Base-by-base conservation (phyloP, 768 basidiomycete genomes). In the Daedaleopsis nitida region DNA sequence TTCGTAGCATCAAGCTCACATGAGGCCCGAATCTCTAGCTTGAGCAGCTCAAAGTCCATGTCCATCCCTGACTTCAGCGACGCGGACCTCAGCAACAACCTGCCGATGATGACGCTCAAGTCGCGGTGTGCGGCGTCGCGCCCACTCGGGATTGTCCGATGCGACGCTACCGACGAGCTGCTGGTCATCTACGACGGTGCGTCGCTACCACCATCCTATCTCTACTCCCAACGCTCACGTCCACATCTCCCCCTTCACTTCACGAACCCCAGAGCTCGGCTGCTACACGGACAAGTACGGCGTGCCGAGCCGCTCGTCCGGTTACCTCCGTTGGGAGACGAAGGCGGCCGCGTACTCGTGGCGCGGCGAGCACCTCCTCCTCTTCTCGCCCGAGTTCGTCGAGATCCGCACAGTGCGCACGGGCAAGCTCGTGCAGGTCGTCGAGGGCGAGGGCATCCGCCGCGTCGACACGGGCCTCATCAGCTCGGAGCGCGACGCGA, bases 281-380 rank as follows among this genome's bases (percentile, higher is more conserved):
- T 91, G 85, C 68, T 94, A 89, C 70, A 83, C 92, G 66, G 83
- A 87, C 58, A 87, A 84, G 57, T 79, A 85, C 62, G 92, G 92
- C 2, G 70, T 76, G 1, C 91, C 90, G 3, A 77, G 76, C 12
- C 87, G 89, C 43, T 80, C 80, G 47, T 79, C 76, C 5, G 80
- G 82, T 0, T 92, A 83, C 70, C 82, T 93, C 63, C 86, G 85
- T 59, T 94, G 92, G 92, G 92, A 94, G 75, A 82, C 81, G 59
- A 85, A 80, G 62, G 89, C 86, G 12, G 76, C 74, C 2, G 78
- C 87, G 1, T 94, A 81, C 67, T 82, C 86, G 11, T 73, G 83
- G 48, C 85, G 89, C 14, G 82, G 83, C 10, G 79, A 78, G 7
- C 82, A 91, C 66, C 62, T 94, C 64, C 78, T 94, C 19, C 83